Conservation (phyloP, 2,329 filamentous ascomycete genomes). For the Stagonosporopsis rhizophila region DNA sequence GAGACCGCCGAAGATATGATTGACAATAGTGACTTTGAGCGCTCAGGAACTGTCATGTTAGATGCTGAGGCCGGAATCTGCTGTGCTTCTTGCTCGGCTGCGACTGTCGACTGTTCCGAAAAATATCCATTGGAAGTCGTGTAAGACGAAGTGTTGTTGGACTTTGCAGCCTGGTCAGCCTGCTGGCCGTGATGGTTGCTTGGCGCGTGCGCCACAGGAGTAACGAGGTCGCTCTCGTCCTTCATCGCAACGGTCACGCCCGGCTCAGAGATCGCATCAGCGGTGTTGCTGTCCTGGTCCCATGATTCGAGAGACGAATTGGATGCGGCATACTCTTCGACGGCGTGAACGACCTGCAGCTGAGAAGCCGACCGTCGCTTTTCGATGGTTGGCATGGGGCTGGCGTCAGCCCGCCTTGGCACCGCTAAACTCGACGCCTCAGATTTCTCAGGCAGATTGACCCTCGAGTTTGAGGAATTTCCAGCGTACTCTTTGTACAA, state of each 20-base stretch:
- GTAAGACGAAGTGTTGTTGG: slow-evolving; percentile 19
- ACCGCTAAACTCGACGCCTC: slow-evolving; percentile 7
- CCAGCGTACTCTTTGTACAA: slow-evolving; percentile 17
- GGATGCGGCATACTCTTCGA: slow-evolving; percentile 38
- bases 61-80: slow-evolving; percentile 22
- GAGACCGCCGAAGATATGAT: slow-evolving; percentile 48
- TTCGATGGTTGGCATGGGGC: slow-evolving; percentile 4
- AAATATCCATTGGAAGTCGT: slow-evolving; percentile 24
- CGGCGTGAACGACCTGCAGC: slow-evolving; percentile 43
- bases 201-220: slow-evolving; percentile 38
- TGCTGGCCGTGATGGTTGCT: slow-evolving; percentile 23
- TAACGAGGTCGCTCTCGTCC: slow-evolving; percentile 35
- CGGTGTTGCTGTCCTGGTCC: slow-evolving; percentile 37
- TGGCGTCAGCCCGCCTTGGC: slow-evolving; percentile 9
- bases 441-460: slow-evolving; percentile 8
- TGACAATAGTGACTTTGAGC: slow-evolving; percentile 46
- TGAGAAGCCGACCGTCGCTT: slow-evolving; percentile 25
- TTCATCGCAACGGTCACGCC: slow-evolving; percentile 35
- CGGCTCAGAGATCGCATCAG: slow-evolving; percentile 35
- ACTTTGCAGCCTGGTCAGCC: slow-evolving; percentile 27
- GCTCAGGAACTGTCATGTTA: slow-evolving; percentile 31
- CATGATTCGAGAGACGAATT: slow-evolving; percentile 44
- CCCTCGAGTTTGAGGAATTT: slow-evolving; percentile 11
- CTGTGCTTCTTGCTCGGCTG: slow-evolving; percentile 19
- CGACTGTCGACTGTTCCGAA: slow-evolving; percentile 14